Base-by-base conservation (phyloP, 2,329 filamentous ascomycete genomes). In the Fusarium guadeloupense region DNA sequence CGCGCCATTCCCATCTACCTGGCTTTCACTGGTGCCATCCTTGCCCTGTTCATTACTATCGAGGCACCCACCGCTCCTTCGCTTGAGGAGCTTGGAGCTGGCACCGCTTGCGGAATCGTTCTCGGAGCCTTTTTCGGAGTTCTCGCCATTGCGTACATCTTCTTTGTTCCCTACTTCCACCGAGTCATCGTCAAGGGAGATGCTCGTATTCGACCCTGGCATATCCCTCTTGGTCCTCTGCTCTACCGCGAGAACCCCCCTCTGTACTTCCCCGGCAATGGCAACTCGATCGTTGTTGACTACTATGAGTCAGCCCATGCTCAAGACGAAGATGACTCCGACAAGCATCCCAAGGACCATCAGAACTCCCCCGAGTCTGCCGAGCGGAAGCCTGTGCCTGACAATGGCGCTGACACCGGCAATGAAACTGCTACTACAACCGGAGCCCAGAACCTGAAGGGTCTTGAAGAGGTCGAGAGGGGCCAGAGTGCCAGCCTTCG, bases 21-120 rank as follows among this genome's bases (percentile, higher is more conserved):
- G 67, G 82, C 77, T 68, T 66, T 86, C 37, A 85, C 85, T 1
- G 79, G 80, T 13, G 78, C 87, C 10, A 76, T 87, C 13, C 78
- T 79, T 66, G 84, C 90, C 70, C 83, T 89, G 56, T 84, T 90
- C 52, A 80, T 89, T 60, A 83, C 79, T 80, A 82, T 82, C 72
- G 81, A 80, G 30, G 80, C 77, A 33, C 71, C 69, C 58, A 80
- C 79, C 67, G 67, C 73, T 41, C 71, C 86, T 56, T 76, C 78
- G 9, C 76, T 88, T 30, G 80, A 74, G 34, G 77, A 81, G 20
- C n/a, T n/a, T n/a, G n/a, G n/a, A n/a, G 72, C 72, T 5, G 75
- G 82, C 66, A 77, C 85, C 21, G 78, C 78, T 14, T 83, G 83
- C 49, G 79, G 83, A 47, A 85, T 85, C 25, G 72, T 88, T 28